Evolutionary conservation across 441 rosid species (phyloP).

Genomic region (Melastoma candidum): DNA sequence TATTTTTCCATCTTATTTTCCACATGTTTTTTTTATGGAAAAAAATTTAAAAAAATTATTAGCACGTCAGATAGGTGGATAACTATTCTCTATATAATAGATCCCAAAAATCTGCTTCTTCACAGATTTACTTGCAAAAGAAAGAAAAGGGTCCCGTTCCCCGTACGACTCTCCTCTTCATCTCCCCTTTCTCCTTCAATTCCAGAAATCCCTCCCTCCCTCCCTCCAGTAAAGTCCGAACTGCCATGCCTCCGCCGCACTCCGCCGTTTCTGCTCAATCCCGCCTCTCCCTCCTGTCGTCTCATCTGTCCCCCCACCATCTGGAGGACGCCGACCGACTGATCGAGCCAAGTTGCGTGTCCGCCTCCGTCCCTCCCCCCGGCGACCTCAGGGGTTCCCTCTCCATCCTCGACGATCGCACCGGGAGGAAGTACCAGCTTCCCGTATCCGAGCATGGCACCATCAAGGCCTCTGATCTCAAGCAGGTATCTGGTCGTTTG

Average conservation of each 20-base stretch:
- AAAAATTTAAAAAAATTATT: too few species aligned
- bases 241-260: conserved; percentile 4
- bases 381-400: conserved; percentile 47
- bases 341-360: conserved; percentile 43
- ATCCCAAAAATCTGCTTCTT: too few species aligned
- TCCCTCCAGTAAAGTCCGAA: too few species aligned
- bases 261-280: conserved; percentile 28
- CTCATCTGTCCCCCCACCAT: conserved; percentile 38
- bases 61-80: too few species aligned
- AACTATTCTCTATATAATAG: too few species aligned
- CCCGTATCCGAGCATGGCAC: conserved; percentile 61
- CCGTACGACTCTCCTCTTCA: too few species aligned
- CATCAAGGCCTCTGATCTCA: conserved; percentile 66
- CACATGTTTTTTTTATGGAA: too few species aligned
- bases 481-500: conserved; percentile 41
- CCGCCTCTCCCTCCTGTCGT: conserved; percentile 54
- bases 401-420: conserved; percentile 67
- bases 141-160: too few species aligned
- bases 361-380: conserved; percentile 36
- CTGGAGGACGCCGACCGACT: conserved; percentile 9
- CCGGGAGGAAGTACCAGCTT: conserved; percentile 56
- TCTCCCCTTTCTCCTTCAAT: too few species aligned
- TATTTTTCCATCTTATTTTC: too few species aligned
- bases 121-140: too few species aligned
- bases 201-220: not conserved